Percentiles rank a stretch among this genome's conserved stretches.
Evolutionary conservation across 148 eudicot genomes (phyloP).

Genomic region (Chenopodium quinoa): DNA sequence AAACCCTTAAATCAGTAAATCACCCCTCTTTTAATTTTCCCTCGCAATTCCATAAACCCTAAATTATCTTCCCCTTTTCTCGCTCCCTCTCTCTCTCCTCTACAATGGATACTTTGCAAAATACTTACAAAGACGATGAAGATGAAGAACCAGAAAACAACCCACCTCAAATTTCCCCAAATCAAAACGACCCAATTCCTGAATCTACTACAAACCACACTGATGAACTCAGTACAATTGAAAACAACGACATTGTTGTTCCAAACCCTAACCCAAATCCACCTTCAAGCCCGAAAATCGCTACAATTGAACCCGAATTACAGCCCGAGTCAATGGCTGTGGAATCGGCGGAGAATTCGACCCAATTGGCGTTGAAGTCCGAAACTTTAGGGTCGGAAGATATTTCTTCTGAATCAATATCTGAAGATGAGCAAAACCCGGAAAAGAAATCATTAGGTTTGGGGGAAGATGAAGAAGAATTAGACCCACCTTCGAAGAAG

Average conservation of each 20-base stretch:
- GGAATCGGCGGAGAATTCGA: background rate
- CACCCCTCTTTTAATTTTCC: constrained; percentile 8
- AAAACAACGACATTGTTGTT: background rate
- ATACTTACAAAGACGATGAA: constrained; percentile 30
- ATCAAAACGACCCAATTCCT: background rate
- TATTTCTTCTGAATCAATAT: constrained; percentile 32
- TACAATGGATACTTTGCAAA: constrained; percentile 32
- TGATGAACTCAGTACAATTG: background rate
- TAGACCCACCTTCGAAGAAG: constrained; percentile 10
- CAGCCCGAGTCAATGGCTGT: constrained; percentile 10
- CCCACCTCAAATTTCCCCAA: background rate
- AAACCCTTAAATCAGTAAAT: constrained; percentile 14
- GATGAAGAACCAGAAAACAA: background rate
- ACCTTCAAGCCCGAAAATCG: background rate
- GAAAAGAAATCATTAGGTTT: constrained; percentile 18
- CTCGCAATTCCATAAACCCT: constrained; percentile 15
- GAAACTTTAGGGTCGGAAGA: constrained; percentile 17
- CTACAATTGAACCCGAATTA: background rate
- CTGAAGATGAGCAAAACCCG: constrained; percentile 26
- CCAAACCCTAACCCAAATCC: constrained; percentile 14
- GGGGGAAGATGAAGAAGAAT: constrained; percentile 18
- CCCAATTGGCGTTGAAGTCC: background rate
- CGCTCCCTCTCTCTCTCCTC: background rate
- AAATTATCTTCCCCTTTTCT: background rate
- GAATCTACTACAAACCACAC: background rate